phyloP scores from a whole-genome alignment of 2,329 filamentous ascomycete genomes.

The Epicoccum nigrum region DNA sequence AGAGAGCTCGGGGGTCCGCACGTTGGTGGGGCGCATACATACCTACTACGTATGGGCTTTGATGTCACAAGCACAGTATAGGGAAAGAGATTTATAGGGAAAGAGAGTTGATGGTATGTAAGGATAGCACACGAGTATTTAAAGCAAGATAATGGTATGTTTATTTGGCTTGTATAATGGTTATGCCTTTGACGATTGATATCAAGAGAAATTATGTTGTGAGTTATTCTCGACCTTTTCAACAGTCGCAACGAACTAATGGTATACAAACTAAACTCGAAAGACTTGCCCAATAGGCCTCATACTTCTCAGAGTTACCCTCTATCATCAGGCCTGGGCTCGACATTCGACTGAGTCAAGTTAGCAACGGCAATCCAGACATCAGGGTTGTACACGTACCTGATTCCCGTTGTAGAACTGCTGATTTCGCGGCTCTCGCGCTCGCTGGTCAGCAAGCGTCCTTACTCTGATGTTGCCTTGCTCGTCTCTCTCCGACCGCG shows the following conservation, averaged over 20 bases:
- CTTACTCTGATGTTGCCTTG: conserved; percentile 49
- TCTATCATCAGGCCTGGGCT: conserved; percentile 5
- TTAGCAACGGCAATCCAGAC: background rate
- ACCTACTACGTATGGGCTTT: no score
- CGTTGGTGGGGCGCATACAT: conserved; percentile 12
- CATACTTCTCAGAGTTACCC: background rate
- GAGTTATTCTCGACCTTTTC: no score
- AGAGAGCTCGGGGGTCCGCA: conserved; percentile 10
- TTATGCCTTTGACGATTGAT: no score
- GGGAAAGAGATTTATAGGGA: no score
- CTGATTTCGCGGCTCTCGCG: conserved; percentile 59
- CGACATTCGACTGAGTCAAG: conserved; percentile 3
- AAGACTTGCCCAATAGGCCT: no score
- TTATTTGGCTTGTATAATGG: no score
- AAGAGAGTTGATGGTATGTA: no score
- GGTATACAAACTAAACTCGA: background rate
- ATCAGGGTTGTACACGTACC: conserved; percentile 54
- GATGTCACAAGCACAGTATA: no score
- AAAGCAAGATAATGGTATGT: no score
- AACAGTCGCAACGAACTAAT: background rate
- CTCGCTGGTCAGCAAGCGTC: conserved; percentile 54
- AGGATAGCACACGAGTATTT: no score
- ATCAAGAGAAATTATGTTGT: no score
- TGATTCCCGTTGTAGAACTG: conserved; percentile 94
- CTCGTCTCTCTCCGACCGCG: conserved; percentile 18